phyloP scores from a whole-genome alignment of 2,329 filamentous ascomycete species.

The Trichoderma pleuroti region DNA sequence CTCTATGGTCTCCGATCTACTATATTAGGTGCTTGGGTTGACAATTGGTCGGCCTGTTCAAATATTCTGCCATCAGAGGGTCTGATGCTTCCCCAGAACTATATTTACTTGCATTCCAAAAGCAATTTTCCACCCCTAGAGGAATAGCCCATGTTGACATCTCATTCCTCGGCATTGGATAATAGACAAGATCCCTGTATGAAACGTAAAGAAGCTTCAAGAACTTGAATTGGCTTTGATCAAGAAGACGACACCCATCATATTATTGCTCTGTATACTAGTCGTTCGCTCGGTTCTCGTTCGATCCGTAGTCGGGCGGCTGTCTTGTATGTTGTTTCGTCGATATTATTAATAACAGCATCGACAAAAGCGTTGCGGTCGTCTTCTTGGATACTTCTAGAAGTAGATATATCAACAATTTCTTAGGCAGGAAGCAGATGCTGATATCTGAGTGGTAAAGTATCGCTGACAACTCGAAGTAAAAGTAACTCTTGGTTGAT shows the following conservation, averaged over 20 bases:
- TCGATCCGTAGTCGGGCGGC: not conserved
- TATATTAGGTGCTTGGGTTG: not conserved
- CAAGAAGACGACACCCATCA: not conserved
- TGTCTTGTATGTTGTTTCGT: not conserved
- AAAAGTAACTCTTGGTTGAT: not conserved
- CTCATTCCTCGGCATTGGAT: not conserved
- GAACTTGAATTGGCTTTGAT: not conserved
- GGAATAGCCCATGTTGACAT: not conserved
- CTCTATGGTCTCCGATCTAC: not conserved
- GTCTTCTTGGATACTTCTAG: not conserved
- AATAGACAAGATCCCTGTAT: not conserved
- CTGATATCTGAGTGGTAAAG: not conserved
- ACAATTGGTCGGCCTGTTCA: not conserved
- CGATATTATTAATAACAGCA: not conserved
- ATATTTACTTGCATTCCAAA: not conserved
- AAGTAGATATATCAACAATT: not conserved
- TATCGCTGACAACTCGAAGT: not conserved
- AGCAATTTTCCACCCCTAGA: not conserved
- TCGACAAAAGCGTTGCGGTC: rapidly evolving
- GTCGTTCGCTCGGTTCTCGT: not conserved
- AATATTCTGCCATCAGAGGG: not conserved
- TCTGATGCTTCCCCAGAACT: not conserved
- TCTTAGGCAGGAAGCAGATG: rapidly evolving
- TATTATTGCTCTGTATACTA: not conserved
- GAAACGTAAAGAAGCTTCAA: not conserved